A percentile compares a stretch with the other conserved stretches of the same genome.
Conservation (phyloP, 106 monocot genomes). For the Hemerocallis citrina region DNA sequence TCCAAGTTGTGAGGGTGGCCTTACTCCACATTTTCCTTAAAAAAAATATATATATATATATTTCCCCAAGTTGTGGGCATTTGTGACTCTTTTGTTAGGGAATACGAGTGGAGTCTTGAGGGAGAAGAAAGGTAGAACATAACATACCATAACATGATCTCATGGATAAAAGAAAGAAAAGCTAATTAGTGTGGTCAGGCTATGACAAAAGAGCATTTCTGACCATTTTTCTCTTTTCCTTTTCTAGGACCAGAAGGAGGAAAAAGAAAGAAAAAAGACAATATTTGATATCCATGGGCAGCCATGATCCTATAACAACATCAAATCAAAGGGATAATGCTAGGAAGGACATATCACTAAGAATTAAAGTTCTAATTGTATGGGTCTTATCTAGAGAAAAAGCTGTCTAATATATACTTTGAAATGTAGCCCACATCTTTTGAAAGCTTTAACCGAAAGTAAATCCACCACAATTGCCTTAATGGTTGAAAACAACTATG, state of each 20-base stretch:
- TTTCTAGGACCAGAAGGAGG: not conserved
- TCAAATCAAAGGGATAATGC: conserved; percentile 13
- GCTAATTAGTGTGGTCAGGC: not conserved
- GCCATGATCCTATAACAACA: conserved; percentile 10
- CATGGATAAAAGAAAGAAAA: conserved; percentile 1
- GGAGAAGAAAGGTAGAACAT: conserved; percentile 15
- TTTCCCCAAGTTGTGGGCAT: conserved; percentile 10
- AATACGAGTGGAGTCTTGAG: conserved; percentile 12
- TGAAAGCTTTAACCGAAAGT: conserved; percentile 8
- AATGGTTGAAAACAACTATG: not conserved
- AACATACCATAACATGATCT: no score
- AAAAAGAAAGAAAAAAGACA: no score
- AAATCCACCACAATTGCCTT: conserved; percentile 3
- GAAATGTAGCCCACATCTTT: conserved; percentile 8
- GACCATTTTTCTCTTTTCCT: not conserved
- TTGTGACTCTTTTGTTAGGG: conserved; percentile 1
- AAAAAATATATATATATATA: no score
- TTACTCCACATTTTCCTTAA: no score
- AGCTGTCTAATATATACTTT: not conserved
- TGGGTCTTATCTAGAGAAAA: conserved; percentile 8
- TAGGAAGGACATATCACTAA: not conserved
- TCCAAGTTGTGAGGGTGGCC: conserved; percentile 8
- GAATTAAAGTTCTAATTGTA: conserved; percentile 11
- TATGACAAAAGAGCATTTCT: conserved; percentile 12
- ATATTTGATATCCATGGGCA: conserved; percentile 2